phyloP scores from a whole-genome alignment of 331 rosid species.

The Quercus lobata region DNA sequence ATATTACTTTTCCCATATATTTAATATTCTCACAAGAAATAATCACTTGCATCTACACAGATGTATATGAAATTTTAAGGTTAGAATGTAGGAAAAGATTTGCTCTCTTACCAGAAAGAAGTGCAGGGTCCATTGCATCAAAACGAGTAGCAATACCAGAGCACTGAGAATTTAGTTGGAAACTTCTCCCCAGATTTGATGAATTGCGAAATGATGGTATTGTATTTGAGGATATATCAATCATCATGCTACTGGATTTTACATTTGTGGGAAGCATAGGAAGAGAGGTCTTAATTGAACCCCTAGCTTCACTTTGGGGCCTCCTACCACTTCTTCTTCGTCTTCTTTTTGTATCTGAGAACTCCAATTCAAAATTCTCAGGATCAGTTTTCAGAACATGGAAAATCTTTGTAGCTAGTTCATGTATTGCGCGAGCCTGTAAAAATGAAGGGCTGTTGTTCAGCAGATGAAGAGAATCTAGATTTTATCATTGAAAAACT shows the following conservation, averaged over 20 bases:
- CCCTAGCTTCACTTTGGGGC: slow-evolving; percentile 33
- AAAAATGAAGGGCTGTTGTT: slow-evolving; percentile 7
- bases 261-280: slow-evolving; percentile 8
- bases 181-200: slow-evolving; percentile 15
- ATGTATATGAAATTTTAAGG: not conserved
- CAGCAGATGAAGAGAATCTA: slow-evolving; percentile 1
- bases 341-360: slow-evolving; percentile 38
- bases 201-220: slow-evolving; percentile 21
- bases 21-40: not conserved
- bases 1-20: not conserved
- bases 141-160: slow-evolving; percentile 14
- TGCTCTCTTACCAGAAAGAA: slow-evolving; percentile 28
- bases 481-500: not conserved
- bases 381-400: slow-evolving; percentile 41
- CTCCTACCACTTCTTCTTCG: slow-evolving; percentile 15
- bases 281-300: slow-evolving; percentile 15
- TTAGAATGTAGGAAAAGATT: not conserved
- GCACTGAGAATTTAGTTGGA: slow-evolving; percentile 11
- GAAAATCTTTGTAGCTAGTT: slow-evolving; percentile 49
- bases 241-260: slow-evolving; percentile 23
- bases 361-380: slow-evolving; percentile 46
- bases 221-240: slow-evolving; percentile 18
- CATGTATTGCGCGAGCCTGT: slow-evolving; percentile 61
- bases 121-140: slow-evolving; percentile 21
- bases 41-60: not conserved